Evolutionary conservation across 2,329 filamentous ascomycete species (phyloP).

Genomic region (Epichloe gansuensis): DNA sequence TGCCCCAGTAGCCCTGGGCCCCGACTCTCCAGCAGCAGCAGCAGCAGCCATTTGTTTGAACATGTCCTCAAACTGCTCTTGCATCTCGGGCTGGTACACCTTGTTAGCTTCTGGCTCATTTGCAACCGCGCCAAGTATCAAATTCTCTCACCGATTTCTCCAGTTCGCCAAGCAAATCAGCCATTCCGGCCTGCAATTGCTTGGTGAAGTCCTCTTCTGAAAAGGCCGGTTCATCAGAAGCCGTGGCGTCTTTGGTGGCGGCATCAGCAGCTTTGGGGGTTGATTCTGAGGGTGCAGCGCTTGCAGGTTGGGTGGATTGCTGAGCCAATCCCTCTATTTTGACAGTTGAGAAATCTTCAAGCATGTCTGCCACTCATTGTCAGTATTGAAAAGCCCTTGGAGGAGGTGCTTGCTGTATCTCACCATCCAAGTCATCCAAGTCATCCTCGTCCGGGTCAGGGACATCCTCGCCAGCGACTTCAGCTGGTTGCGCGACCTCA

Average conservation of each 20-base stretch:
- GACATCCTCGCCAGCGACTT: constrained; percentile 36
- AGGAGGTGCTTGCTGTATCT: constrained; percentile 9
- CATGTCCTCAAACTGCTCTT: constrained; percentile 66
- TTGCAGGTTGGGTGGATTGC: constrained; percentile 12
- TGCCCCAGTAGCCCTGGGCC: neutral
- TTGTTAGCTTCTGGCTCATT: neutral
- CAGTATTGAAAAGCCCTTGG: neutral
- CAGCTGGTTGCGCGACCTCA: neutral
- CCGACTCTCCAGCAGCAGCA: constrained; percentile 20
- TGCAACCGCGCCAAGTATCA: neutral
- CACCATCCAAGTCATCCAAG: constrained; percentile 82
- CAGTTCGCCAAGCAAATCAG: constrained; percentile 62
- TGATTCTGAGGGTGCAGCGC: constrained; percentile 18
- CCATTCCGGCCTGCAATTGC: constrained; percentile 85
- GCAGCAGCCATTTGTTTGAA: constrained; percentile 58
- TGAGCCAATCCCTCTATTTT: constrained; percentile 29
- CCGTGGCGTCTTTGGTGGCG: constrained; percentile 11
- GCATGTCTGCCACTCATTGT: constrained; percentile 52
- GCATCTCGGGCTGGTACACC: constrained; percentile 49
- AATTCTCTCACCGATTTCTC: constrained; percentile 40
- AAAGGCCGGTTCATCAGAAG: constrained; percentile 28
- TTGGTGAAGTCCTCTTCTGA: constrained; percentile 72
- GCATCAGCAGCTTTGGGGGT: constrained; percentile 21
- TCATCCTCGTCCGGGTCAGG: constrained; percentile 91
- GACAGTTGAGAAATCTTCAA: constrained; percentile 74